A percentile compares a stretch with the other conserved stretches of the same genome.
phyloP scores from a whole-genome alignment of 1,284 basidiomycete genomes.

The Ganoderma leucocontextum region DNA sequence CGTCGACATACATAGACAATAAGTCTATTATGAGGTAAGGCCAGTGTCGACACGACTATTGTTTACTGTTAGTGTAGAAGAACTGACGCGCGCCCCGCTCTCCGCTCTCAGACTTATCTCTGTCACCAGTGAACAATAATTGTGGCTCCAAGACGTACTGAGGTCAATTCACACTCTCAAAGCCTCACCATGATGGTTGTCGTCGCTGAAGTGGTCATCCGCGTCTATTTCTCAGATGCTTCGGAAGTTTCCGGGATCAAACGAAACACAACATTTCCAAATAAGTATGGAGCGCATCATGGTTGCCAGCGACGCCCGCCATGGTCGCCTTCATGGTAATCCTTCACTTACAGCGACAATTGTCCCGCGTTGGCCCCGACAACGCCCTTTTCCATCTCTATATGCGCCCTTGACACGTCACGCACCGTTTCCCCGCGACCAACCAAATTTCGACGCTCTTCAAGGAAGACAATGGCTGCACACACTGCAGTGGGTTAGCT shows the following conservation, averaged over 20 bases:
- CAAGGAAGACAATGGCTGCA: background rate
- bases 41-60: background rate
- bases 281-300: background rate
- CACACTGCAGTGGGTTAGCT: background rate
- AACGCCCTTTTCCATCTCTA: background rate
- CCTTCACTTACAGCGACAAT: background rate
- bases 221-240: background rate
- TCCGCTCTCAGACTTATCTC: no score
- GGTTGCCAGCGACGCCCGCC: background rate
- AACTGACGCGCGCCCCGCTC: no score
- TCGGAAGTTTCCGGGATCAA: background rate
- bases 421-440: background rate
- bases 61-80: background rate
- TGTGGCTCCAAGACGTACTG: no score
- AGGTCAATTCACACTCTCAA: no score
- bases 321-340: background rate
- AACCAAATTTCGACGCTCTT: background rate
- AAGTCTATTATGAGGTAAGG: background rate
- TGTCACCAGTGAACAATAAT: no score
- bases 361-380: background rate
- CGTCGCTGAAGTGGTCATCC: no score
- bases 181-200: no score
- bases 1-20: background rate
- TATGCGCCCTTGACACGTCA: no score
- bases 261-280: background rate